Evolutionary conservation across 768 basidiomycete species (phyloP).

Genomic region (Mycena filopes): DNA sequence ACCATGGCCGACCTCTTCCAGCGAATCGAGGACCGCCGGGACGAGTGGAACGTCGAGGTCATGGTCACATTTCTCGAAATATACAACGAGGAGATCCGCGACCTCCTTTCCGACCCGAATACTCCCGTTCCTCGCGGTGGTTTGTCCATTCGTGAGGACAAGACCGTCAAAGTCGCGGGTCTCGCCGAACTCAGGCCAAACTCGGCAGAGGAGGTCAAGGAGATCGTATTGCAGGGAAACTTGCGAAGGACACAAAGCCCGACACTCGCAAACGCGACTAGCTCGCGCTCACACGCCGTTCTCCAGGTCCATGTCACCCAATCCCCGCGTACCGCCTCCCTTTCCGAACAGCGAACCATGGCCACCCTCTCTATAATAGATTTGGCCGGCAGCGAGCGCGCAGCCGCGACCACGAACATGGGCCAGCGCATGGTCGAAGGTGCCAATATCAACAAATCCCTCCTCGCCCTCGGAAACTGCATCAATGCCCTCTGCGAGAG

Average conservation of each 20-base stretch:
- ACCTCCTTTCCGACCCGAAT: conserved; percentile 86
- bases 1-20: conserved; percentile 98
- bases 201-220: conserved; percentile 92
- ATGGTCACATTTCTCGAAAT: conserved; percentile 97
- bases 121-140: conserved; percentile 77
- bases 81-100: conserved; percentile 98
- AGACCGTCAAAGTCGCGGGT: conserved; percentile 88
- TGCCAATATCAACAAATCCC: conserved; percentile 98
- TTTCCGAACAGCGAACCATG: conserved; percentile 84
- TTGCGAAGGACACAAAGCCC: conserved; percentile 89
- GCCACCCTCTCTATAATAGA: conserved; percentile 98
- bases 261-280: conserved; percentile 96
- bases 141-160: conserved; percentile 94
- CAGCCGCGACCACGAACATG: conserved; percentile 96
- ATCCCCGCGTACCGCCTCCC: conserved; percentile 83
- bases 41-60: conserved; percentile 88
- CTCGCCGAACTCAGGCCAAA: conserved; percentile 84
- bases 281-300: conserved; percentile 97
- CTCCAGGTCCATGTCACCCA: conserved; percentile 95
- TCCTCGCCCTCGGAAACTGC: conserved; percentile 96
- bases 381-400: conserved; percentile 96
- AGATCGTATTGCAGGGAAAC: conserved; percentile 92
- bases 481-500: conserved; percentile 98
- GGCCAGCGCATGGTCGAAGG: conserved; percentile 99
- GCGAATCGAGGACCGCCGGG: conserved; percentile 86